Conservation (phyloP, 805 yeast species). For the Metschnikowia lachancei region DNA sequence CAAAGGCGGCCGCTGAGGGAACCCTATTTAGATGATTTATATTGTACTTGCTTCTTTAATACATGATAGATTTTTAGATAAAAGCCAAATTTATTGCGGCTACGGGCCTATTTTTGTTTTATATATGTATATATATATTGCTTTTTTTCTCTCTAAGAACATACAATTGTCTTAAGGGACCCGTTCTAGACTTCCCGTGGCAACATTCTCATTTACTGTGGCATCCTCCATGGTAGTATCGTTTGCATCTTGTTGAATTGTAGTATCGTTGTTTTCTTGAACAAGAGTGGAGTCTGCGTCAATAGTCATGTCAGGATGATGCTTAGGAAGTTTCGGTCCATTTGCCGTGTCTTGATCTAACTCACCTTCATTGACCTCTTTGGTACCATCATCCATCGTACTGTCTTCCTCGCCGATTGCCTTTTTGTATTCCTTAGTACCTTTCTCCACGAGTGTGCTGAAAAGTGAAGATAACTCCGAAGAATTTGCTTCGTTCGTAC, state of each 20-base stretch:
- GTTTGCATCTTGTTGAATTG: conserved; percentile 45
- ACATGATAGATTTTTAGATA: not conserved
- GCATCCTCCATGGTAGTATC: conserved; percentile 48
- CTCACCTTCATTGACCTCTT: conserved; percentile 13
- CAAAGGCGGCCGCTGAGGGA: conserved; percentile 47
- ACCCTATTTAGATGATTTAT: conserved; percentile 8
- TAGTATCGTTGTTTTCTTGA: conserved; percentile 48
- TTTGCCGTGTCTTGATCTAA: conserved; percentile 3
- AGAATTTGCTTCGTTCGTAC: conserved; percentile 40
- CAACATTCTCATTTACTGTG: conserved; percentile 26
- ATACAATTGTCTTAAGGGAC: not conserved
- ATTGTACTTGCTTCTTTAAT: not conserved
- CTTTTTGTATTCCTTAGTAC: conserved; percentile 32
- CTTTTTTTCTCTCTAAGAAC: not conserved
- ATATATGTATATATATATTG: not conserved
- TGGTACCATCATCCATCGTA: conserved; percentile 4
- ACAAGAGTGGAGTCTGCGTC: conserved; percentile 51
- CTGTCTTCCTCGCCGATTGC: not conserved
- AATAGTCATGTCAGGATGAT: conserved; percentile 22
- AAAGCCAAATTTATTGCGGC: too few relatives aligned
- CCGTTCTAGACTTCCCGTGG: not conserved
- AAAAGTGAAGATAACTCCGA: conserved; percentile 30
- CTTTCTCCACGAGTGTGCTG: conserved; percentile 37
- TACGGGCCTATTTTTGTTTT: not conserved
- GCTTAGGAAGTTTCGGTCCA: conserved; percentile 6